Evolutionary conservation across 2,329 filamentous ascomycete genomes (phyloP).

Genomic region (Nannizzia gypsea): DNA sequence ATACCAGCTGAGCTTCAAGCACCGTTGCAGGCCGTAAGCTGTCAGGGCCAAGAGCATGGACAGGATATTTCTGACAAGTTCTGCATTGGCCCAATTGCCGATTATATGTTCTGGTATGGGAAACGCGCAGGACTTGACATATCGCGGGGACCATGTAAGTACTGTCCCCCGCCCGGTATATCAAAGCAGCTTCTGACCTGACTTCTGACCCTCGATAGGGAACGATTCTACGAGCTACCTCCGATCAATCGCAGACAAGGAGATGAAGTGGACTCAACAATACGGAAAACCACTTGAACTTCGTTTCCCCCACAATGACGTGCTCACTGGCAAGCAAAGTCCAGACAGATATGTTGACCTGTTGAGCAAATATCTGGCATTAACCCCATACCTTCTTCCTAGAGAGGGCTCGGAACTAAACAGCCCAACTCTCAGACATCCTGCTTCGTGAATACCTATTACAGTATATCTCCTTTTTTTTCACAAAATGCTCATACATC

Average conservation of each 20-base stretch:
- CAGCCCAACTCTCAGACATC: slow-evolving; percentile 14
- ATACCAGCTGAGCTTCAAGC: slow-evolving; percentile 14
- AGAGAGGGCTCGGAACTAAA: slow-evolving; percentile 3
- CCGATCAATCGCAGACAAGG: slow-evolving; percentile 7
- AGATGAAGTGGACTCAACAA: slow-evolving; percentile 9
- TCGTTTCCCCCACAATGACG: slow-evolving; percentile 9
- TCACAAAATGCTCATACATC: too few relatives aligned
- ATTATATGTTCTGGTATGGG: slow-evolving; percentile 14
- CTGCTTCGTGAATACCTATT: slow-evolving; percentile 6
- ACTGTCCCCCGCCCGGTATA: neutral
- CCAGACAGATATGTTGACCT: slow-evolving; percentile 8
- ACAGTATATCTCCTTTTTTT: too few relatives aligned
- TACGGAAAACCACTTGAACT: slow-evolving; percentile 11
- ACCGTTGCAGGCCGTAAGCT: slow-evolving; percentile 6
- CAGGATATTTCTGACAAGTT: slow-evolving; percentile 12
- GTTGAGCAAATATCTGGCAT: slow-evolving; percentile 10
- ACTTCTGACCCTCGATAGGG: slow-evolving; percentile 8
- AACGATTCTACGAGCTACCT: slow-evolving; percentile 8
- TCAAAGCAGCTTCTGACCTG: neutral
- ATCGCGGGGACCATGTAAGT: slow-evolving; percentile 11
- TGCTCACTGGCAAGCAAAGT: slow-evolving; percentile 7
- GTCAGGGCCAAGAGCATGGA: slow-evolving; percentile 11
- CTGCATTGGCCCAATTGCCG: slow-evolving; percentile 12
- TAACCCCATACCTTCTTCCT: slow-evolving; percentile 11
- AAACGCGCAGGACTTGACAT: slow-evolving; percentile 10